Base-by-base conservation (phyloP, 179 eudicot species). In the Nepenthes alata region DNA sequence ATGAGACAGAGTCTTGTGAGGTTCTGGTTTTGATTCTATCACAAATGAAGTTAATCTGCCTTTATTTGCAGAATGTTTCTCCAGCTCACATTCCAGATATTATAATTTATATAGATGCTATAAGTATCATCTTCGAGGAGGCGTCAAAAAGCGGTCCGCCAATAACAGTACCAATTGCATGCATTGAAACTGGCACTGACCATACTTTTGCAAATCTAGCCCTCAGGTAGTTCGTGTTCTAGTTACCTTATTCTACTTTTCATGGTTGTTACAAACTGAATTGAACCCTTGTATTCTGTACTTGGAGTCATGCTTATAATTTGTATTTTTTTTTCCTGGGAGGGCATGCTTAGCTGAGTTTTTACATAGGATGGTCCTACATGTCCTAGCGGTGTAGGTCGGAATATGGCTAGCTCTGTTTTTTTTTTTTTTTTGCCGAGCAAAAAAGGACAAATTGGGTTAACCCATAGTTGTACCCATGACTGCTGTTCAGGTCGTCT, bases 101-200 rank as follows among this genome's bases (percentile, higher is more conserved):
- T 67, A 80, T 83, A 74, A 78, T 93, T 58, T 89, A 78, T 70
- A 65, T 93, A 63, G 98, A 93, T 82, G 85, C 98, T 65, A 85
- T 93, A 71, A 83, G 85, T 61, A 79, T 93, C 48, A 78, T 89
- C 67, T 83, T 75, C 62, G 94, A 93, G 70, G 95, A 89, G 79
- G 90, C 84, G 15, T 80, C 98, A 56, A 83, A 84, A 72, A 81
- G 83, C 36, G 93, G 88, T 56, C 78, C 82, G 36, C 81, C 88
- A 41, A 53, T 81, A 62, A 86, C 85, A 55, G 72, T 87, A 67
- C 97, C 98, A 41, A 66, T 90, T 67, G 85, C 97, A 65, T 89
- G 94, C 61, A 82, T 76, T 70, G 97, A 93, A 80, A 84, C 98
- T 71, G 98, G 98, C 58, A 71, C 78, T 53, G 84, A 78, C 60